Base-by-base conservation (phyloP, 352 stramenopile species). In the Globisporangium nunn region DNA sequence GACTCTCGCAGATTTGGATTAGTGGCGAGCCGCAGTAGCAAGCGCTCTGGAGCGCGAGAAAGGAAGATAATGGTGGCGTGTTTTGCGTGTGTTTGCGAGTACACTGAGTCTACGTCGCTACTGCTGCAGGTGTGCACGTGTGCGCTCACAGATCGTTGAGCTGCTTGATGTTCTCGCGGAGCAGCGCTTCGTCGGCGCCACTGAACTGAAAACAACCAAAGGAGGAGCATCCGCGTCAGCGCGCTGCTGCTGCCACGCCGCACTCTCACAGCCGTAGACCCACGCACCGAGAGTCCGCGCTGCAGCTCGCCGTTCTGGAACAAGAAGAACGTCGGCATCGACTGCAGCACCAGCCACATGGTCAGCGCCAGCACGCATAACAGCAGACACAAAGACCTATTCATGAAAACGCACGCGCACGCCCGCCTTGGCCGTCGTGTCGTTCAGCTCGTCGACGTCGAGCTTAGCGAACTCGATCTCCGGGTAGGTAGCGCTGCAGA, bases 281-380 rank as follows among this genome's bases (percentile, higher is more conserved):
- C 6, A 33, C 67, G 41, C 68, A 95, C 85, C 72, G 81, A 92
- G 41, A 95, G 77, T 17, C 77, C 71, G 47, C 82, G 78, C 68
- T 89, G 75, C 14, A 91, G 71, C 48, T 88, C 78, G 62, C 82
- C 85, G 58, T 93, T 71, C 39, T 86, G 69, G 61, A 93, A 93
- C 62, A 85, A 85, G 54, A 84, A 90, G 69, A 95, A 95, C 50
- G 85, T 95, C 17, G 85, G 85, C 85, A 95, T 95, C 54, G 85
- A 92, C 85, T 94, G 50, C 6, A 15, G 2, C 17, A 48, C 17
- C 43, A 40, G 14, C 14, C 4, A 6, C 6, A 4, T 30, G 7
- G 43, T 48, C 17, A 48, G 43, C 0, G 5, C 8, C 15, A 18
- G 23, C n/a, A 18, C 43, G 41, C 4, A 14, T 8, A 4, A 46